Evolutionary conservation across 1,284 basidiomycete species (phyloP).

Genomic region (Fomitopsis pinicola): DNA sequence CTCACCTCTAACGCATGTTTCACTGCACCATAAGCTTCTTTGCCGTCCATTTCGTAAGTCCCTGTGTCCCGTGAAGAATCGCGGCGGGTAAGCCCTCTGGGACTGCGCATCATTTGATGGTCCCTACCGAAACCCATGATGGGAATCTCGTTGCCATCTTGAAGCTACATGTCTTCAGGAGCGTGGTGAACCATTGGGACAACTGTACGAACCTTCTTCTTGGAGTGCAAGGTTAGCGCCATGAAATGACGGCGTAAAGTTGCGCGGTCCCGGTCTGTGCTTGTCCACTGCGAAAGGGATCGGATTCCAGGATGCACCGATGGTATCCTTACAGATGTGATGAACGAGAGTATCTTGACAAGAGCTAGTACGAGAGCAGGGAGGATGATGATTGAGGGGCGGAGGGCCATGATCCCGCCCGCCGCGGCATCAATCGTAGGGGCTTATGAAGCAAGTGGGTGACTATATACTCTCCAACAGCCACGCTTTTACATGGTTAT

Average conservation of each 20-base stretch:
- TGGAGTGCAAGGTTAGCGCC: constrained; percentile 5
- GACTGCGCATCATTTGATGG: neutral
- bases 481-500: no score
- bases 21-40: constrained; percentile 53
- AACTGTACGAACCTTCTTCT: constrained; percentile 8
- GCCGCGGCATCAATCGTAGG: neutral
- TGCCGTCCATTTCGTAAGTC: constrained; percentile 64
- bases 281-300: no score
- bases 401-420: neutral
- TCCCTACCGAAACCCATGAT: constrained; percentile 58
- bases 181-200: neutral
- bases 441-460: neutral
- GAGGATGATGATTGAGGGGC: neutral
- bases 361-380: neutral
- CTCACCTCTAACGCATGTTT: constrained; percentile 59
- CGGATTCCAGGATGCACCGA: neutral
- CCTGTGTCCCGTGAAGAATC: constrained; percentile 27
- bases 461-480: no score
- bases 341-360: neutral
- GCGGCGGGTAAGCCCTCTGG: neutral
- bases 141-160: constrained; percentile 61
- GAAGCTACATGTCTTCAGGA: constrained; percentile 34
- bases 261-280: no score
- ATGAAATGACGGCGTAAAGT: neutral
- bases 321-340: neutral